Evolutionary conservation across 1,284 basidiomycete genomes (phyloP).

Genomic region (Ustilago cynodontis): DNA sequence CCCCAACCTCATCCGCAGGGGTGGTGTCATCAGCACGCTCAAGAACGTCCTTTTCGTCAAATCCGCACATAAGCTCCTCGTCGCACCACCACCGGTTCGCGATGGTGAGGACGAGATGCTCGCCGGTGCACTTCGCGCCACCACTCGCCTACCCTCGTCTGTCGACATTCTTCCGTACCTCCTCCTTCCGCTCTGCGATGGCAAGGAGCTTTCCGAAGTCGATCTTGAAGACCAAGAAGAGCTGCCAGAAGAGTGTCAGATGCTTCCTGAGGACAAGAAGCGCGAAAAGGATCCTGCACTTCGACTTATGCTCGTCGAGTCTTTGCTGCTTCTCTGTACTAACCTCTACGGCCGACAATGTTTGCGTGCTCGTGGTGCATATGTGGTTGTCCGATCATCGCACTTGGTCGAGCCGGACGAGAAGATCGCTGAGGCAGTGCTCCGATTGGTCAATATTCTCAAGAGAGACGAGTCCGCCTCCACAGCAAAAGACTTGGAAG

Average conservation of each 20-base stretch:
- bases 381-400: constrained; percentile 84
- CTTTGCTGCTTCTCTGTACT: constrained; percentile 87
- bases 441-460: constrained; percentile 67
- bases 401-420: constrained; percentile 86
- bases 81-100: constrained; percentile 57
- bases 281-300: constrained; percentile 85
- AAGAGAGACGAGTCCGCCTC: constrained; percentile 65
- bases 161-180: constrained; percentile 73
- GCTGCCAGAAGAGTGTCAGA: constrained; percentile 85
- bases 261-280: constrained; percentile 85
- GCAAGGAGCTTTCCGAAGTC: constrained; percentile 77
- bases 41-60: constrained; percentile 69
- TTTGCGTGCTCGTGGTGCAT: constrained; percentile 84
- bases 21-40: constrained; percentile 67
- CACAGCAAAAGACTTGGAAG: constrained; percentile 53
- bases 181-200: constrained; percentile 89
- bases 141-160: constrained; percentile 54
- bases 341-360: constrained; percentile 87
- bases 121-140: constrained; percentile 52
- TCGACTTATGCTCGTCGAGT: constrained; percentile 87
- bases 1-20: constrained; percentile 67
- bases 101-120: constrained; percentile 52
- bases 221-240: constrained; percentile 84
- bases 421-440: constrained; percentile 72
- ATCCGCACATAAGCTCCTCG: constrained; percentile 61